These are phyloP conservation scores for Colletotrichum higginsianum DNA, from an alignment of 2,329 filamentous ascomycete genomes.

Conservation along the genomic window DNA sequence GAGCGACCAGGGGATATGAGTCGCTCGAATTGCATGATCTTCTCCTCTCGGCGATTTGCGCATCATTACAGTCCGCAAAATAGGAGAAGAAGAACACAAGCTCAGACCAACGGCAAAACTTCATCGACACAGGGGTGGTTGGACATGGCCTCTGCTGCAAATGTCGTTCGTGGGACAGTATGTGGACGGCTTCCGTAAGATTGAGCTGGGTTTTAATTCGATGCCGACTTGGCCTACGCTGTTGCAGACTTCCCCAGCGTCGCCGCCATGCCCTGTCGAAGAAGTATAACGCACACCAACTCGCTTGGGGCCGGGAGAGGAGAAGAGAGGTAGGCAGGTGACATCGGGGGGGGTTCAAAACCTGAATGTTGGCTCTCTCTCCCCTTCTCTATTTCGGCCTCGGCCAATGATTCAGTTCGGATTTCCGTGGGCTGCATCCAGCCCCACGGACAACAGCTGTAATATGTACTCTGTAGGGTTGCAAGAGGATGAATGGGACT, in stretches of 20 bases:
- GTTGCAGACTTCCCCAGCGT: not conserved
- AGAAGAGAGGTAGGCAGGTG: constrained; percentile 4
- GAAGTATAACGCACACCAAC: not conserved
- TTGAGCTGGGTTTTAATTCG: not conserved
- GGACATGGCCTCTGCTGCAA: not conserved
- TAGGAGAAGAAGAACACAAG: constrained; percentile 15
- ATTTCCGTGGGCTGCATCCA: constrained; percentile 8
- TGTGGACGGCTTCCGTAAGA: not conserved
- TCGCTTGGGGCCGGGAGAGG: not conserved
- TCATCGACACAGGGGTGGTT: constrained; percentile 28
- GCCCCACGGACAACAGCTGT: constrained; percentile 21
- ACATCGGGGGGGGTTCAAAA: constrained; percentile 13
- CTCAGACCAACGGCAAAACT: constrained; percentile 29
- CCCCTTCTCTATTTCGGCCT: too few relatives aligned
- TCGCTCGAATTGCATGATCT: constrained; percentile 3
- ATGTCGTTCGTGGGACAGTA: not conserved
- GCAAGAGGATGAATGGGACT: constrained; percentile 3
- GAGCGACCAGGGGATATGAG: not conserved
- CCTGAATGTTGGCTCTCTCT: constrained; percentile 17
- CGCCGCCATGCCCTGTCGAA: not conserved
- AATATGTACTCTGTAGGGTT: constrained; percentile 6
- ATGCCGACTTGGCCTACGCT: constrained; percentile 20
- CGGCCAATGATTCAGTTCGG: constrained; percentile 19
- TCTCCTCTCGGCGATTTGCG: constrained; percentile 8
- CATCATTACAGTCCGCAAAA: constrained; percentile 13